Evolutionary conservation across 1,139 yeast genomes (phyloP), one percentile per base, ranked within the genome.

Genomic region (Geotrichum klebahnii): DNA sequence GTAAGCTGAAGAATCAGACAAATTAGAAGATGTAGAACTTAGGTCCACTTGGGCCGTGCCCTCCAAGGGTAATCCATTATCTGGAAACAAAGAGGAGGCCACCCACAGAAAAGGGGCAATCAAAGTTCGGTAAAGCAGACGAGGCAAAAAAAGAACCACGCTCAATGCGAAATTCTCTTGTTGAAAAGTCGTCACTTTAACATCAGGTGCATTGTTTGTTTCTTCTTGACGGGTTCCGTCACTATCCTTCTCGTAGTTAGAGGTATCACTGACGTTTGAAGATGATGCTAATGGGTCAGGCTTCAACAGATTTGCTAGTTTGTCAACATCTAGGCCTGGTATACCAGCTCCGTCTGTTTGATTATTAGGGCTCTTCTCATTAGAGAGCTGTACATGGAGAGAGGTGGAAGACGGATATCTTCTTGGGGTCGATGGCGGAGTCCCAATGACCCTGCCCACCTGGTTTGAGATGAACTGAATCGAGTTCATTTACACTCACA

Each of bases 381-480:
- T n/a, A n/a, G n/a, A n/a, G n/a, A n/a, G n/a, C n/a, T n/a, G n/a
- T 22, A 35, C 28, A 17, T 40, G 17, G 17, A 42, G 31, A 19
- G 45, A 33, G 8, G 39, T 19, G 5, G 46, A 10, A 8, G 51
- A 43, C n/a, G 19, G 38, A 5, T 47, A 43, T 37, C 48, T 28
- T 6, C 37, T 28, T 14, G 54, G 53, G 12, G 53, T 50, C 22
- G 43, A 41, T 2, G 52, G 52, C 16, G 55, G 54, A 36, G 55
- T 60, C 41, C 65, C 64, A 36, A 63, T 61, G 39, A 62, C 64
- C 50, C 57, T 51, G 51, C 62, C 66, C 50, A 63, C 67, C 51
- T 60, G 64, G 29, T 59, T 59, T 44, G 67, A 61, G 41, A 63
- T 55, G 55, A 55, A 63, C 53, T 63, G 64, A n/a, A 63, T 61